Conservation (phyloP, 176 grass and related monocot species). For the Urochloa ruziziensis region DNA sequence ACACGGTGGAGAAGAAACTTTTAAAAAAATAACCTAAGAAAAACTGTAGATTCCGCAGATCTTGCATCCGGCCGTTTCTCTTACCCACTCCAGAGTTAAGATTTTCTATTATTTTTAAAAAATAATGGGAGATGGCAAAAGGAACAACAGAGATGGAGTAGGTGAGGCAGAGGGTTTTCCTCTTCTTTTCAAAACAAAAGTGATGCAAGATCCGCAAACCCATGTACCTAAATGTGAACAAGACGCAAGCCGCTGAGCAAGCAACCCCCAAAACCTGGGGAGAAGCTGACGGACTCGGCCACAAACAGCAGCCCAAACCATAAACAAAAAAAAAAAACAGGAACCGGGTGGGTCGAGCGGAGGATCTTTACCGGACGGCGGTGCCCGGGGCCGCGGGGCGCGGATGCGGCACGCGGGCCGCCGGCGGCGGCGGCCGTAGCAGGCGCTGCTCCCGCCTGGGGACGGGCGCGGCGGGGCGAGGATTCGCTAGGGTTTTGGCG, state of each 20-base stretch:
- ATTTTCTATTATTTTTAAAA: neutral
- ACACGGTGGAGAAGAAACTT: neutral
- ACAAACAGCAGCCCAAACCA: neutral
- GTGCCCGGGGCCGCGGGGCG: neutral
- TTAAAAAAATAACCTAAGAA: neutral
- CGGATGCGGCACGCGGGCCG: neutral
- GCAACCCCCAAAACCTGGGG: slow-evolving; percentile 2
- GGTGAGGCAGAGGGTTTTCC: slow-evolving; percentile 20
- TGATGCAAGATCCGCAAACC: slow-evolving; percentile 55
- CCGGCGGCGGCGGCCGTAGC: neutral
- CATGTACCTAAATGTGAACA: neutral
- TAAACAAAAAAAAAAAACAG: neutral
- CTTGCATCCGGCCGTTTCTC: neutral
- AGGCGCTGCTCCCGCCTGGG: neutral
- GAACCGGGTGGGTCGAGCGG: neutral
- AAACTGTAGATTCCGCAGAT: neutral
- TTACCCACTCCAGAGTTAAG: neutral
- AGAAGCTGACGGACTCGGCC: neutral
- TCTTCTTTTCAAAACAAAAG: neutral
- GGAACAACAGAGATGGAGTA: slow-evolving; percentile 45
- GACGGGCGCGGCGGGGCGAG: neutral
- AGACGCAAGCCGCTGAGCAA: neutral
- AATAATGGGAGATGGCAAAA: slow-evolving; percentile 5
- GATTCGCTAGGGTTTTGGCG: slow-evolving; percentile 21
- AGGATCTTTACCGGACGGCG: slow-evolving; percentile 28